Evolutionary conservation across 352 stramenopile species (phyloP).

Genomic region (Globisporangium okanoganense): DNA sequence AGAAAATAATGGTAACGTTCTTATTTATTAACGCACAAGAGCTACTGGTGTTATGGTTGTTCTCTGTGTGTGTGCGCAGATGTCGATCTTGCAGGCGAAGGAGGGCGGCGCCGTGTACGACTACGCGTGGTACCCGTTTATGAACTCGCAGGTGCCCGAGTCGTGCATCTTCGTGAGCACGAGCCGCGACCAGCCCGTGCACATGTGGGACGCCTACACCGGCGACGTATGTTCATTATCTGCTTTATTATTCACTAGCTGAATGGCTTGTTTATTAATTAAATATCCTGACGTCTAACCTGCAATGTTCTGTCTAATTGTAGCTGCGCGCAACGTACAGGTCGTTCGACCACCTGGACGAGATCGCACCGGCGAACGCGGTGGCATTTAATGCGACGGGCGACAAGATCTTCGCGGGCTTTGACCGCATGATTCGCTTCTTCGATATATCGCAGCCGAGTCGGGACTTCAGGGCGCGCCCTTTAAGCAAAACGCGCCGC

Average conservation of each 20-base stretch:
- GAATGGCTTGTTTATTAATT: no score
- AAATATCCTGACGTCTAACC: no score
- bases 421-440: constrained; percentile 79
- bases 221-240: constrained; percentile 26
- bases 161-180: constrained; percentile 87
- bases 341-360: constrained; percentile 84
- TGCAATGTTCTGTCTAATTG: no score
- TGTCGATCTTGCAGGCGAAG: constrained; percentile 39
- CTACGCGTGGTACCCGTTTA: constrained; percentile 86
- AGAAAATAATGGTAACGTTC: no score
- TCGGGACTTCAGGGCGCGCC: constrained; percentile 45
- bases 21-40: no score
- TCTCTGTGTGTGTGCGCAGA: background rate
- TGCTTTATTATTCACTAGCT: no score
- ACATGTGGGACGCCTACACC: constrained; percentile 92
- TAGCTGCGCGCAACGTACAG: constrained; percentile 76
- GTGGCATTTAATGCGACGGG: constrained; percentile 79
- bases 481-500: constrained; percentile 64
- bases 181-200: constrained; percentile 83
- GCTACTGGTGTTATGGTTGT: no score
- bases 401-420: constrained; percentile 83
- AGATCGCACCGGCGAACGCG: constrained; percentile 72
- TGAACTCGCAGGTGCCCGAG: constrained; percentile 67
- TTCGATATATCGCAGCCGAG: constrained; percentile 74
- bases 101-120: constrained; percentile 87